Evolutionary conservation across 306 rosid species (phyloP).

Genomic region (Canavalia gladiata): DNA sequence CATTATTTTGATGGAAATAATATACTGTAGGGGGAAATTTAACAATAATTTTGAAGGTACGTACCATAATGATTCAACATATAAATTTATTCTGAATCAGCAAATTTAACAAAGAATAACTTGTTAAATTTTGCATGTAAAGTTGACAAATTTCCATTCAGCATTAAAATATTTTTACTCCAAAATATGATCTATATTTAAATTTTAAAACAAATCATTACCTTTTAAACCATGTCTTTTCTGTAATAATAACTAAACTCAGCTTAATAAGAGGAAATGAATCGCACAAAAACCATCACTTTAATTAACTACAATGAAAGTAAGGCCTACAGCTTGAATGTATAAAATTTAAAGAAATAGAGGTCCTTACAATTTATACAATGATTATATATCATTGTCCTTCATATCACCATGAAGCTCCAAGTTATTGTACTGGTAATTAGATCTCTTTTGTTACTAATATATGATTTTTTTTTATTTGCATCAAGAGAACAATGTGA

Average conservation of each 20-base stretch:
- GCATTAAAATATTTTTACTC: background rate
- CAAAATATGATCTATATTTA: background rate
- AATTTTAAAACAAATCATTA: background rate
- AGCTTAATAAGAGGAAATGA: background rate
- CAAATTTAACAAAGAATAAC: background rate
- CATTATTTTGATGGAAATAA: too few relatives aligned
- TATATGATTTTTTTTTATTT: too few relatives aligned
- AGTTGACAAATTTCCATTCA: background rate
- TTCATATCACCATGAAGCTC: too few relatives aligned
- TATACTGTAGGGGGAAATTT: background rate
- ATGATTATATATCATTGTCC: too few relatives aligned
- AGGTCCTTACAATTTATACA: too few relatives aligned
- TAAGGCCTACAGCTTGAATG: background rate
- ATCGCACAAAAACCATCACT: background rate
- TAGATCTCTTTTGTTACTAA: too few relatives aligned
- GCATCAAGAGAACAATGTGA: too few relatives aligned
- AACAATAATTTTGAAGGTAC: background rate
- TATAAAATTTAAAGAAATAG: background rate
- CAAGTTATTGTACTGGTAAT: too few relatives aligned
- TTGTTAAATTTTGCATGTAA: background rate
- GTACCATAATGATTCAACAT: background rate
- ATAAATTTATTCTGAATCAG: background rate
- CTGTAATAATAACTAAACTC: background rate
- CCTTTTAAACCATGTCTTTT: background rate
- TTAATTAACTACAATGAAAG: background rate